A percentile compares a stretch with the other conserved stretches of the same genome.
Conservation (phyloP, 2,329 filamentous ascomycete genomes). For the Lachnellula occidentalis region DNA sequence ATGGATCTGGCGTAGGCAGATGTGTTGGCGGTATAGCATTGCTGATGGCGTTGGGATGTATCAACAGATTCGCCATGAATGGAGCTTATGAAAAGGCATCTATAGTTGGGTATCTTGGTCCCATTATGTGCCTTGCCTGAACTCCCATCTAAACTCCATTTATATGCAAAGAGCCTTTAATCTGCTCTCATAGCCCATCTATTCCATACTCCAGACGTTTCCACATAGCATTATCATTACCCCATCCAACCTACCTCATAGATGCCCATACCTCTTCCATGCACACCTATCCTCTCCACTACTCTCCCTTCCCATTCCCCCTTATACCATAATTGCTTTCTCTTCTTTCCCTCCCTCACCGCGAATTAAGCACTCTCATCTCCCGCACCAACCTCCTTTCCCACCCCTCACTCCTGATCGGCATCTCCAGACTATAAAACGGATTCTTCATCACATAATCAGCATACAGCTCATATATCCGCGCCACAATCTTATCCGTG, state of each 20-base stretch:
- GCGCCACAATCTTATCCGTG: slow-evolving; percentile 75
- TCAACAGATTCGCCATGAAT: slow-evolving; percentile 27
- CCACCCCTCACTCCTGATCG: slow-evolving; percentile 89
- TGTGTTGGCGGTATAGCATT: slow-evolving; percentile 24
- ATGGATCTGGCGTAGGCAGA: slow-evolving; percentile 76
- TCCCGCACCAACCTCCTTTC: slow-evolving; percentile 80
- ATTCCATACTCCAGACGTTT: no score
- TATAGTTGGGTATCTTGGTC: background rate
- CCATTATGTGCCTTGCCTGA: slow-evolving; percentile 1
- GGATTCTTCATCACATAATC: slow-evolving; percentile 99
- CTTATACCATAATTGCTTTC: slow-evolving; percentile 2
- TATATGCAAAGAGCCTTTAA: no score
- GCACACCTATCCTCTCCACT: background rate
- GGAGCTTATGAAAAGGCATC: slow-evolving; percentile 6
- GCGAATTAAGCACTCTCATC: slow-evolving; percentile 65
- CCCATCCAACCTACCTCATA: no score
- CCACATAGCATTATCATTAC: no score
- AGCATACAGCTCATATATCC: slow-evolving; percentile 89
- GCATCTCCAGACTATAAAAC: slow-evolving; percentile 98
- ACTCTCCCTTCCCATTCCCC: background rate
- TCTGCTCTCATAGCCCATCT: no score
- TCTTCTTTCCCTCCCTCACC: slow-evolving; percentile 36
- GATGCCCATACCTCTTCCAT: background rate
- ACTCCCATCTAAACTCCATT: slow-evolving; percentile 1
- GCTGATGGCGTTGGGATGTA: slow-evolving; percentile 32